Evolutionary conservation across 768 basidiomycete species (phyloP), one percentile per base, ranked within the genome.

Genomic region (Kwoniella heveanensis): DNA sequence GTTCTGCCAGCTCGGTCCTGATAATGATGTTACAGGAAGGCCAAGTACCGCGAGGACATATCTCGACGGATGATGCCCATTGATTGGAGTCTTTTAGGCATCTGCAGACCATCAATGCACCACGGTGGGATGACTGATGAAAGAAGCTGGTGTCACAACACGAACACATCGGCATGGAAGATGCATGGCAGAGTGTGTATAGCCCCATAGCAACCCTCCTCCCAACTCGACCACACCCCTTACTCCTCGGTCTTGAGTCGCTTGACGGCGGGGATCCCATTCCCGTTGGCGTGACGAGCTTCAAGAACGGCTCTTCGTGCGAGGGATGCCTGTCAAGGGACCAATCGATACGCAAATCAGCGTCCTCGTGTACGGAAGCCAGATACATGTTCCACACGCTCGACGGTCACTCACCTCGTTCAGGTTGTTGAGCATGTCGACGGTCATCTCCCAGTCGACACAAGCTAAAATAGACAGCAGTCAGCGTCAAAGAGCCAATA

Each of bases 401-500:
- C 3, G 48, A 24, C 48, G 8, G 26, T 6, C 24, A 58, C 71
- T 60, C 55, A 70, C 69, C 60, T 70, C 39, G 65, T 73, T 76
- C 44, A 79, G 64, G 29, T 59, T 66, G 62, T 79, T 74, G 36
- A 79, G 67, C 71, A 78, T 76, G 57, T 74, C 73, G 13, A 79
- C 56, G 30, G 78, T 95, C 70, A 85, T 85, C 71, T 91, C 88
- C 92, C 93, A 97, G 47, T 89, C 88, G 53, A 98, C 84, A 80
- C 91, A 95, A 9, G 89, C 89, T 80, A 44, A 27, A 60, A 26
- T 62, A 53, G 59, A 60, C 48, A 37, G 36, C 32, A n/a, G n/a
- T n/a, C n/a, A n/a, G n/a, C n/a, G n/a, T n/a, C n/a, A n/a, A n/a
- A n/a, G n/a, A n/a, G n/a, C n/a, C n/a, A n/a, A n/a, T n/a, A n/a